Conservation (phyloP, 2,329 filamentous ascomycete genomes). For the Trichothecium roseum region DNA sequence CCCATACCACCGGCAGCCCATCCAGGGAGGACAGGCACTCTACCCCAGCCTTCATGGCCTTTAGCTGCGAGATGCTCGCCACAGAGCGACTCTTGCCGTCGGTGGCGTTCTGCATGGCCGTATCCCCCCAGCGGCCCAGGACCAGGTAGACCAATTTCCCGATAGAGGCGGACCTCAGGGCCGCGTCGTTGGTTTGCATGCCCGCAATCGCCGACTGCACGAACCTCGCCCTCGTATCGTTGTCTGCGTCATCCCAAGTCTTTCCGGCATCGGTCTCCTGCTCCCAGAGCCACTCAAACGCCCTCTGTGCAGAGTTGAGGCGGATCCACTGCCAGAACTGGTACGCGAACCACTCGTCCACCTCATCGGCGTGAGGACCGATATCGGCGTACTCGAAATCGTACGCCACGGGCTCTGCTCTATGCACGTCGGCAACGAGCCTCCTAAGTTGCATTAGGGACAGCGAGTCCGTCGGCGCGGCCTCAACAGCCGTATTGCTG, state of each 20-base stretch:
- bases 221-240: slow-evolving; percentile 46
- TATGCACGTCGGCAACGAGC: slow-evolving; percentile 64
- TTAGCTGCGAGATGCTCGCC: slow-evolving; percentile 46
- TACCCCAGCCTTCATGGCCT: slow-evolving; percentile 46
- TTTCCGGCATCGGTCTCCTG: slow-evolving; percentile 15
- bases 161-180: slow-evolving; percentile 40
- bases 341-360: slow-evolving; percentile 97
- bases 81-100: slow-evolving; percentile 33
- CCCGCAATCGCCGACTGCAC: slow-evolving; percentile 40
- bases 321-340: slow-evolving; percentile 76
- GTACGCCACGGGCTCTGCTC: slow-evolving; percentile 62
- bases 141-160: slow-evolving; percentile 51
- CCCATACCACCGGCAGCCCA: slow-evolving; percentile 41
- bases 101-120: slow-evolving; percentile 39
- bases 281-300: slow-evolving; percentile 70
- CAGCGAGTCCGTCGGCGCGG: slow-evolving; percentile 52
- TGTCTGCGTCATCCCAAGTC: slow-evolving; percentile 56
- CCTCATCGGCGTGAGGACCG: slow-evolving; percentile 69
- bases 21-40: slow-evolving; percentile 38
- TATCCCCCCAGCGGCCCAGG: slow-evolving; percentile 61
- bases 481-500: slow-evolving; percentile 13
- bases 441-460: slow-evolving; percentile 64
- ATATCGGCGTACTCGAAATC: slow-evolving; percentile 74
- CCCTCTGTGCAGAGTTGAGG: slow-evolving; percentile 61
- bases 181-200: slow-evolving; percentile 32